These are phyloP conservation scores for Globisporangium heterothallicum DNA, from an alignment of 352 stramenopile species.

Conservation along the genomic window DNA sequence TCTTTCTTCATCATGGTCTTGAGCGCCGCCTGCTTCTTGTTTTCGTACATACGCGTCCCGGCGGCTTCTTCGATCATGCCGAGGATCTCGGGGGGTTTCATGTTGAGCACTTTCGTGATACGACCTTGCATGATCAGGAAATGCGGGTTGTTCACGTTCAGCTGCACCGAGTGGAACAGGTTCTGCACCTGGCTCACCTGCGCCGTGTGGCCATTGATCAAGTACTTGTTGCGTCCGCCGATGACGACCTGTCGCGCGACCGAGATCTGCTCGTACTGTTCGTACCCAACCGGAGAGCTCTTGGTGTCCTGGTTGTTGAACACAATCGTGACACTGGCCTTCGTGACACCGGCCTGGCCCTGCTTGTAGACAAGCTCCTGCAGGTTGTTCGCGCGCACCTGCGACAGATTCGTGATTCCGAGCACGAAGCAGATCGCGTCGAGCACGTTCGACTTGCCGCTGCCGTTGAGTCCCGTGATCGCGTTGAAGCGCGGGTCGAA, in stretches of 20 bases:
- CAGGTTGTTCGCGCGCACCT: constrained; percentile 98
- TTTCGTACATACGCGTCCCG: constrained; percentile 99
- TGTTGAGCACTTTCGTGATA: constrained; percentile 99
- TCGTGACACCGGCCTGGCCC: constrained; percentile 98
- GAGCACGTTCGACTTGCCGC: constrained; percentile 99
- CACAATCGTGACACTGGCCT: constrained; percentile 97
- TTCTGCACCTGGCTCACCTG: constrained; percentile 98
- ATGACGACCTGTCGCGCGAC: constrained; percentile 98
- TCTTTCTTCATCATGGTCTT: constrained; percentile 99
- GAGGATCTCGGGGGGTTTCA: constrained; percentile 99
- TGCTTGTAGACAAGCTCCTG: constrained; percentile 99
- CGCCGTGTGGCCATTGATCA: constrained; percentile 98
- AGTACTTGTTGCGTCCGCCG: constrained; percentile 98
- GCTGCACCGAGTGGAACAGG: constrained; percentile 99
- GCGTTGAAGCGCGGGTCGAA: constrained; percentile 99
- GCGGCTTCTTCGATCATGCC: constrained; percentile 99
- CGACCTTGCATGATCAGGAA: constrained; percentile 99
- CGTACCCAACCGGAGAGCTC: constrained; percentile 93
- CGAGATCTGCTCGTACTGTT: constrained; percentile 97
- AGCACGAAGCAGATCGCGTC: constrained; percentile 99
- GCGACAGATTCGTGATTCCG: constrained; percentile 98
- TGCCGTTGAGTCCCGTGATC: constrained; percentile 99
- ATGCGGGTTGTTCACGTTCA: constrained; percentile 99
- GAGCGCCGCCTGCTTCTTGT: constrained; percentile 96
- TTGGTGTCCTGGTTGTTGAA: constrained; percentile 98